Evolutionary conservation across 164 flowering plant species (phyloP), one percentile per base, ranked within the genome.

Genomic region (Akebia trifoliata): DNA sequence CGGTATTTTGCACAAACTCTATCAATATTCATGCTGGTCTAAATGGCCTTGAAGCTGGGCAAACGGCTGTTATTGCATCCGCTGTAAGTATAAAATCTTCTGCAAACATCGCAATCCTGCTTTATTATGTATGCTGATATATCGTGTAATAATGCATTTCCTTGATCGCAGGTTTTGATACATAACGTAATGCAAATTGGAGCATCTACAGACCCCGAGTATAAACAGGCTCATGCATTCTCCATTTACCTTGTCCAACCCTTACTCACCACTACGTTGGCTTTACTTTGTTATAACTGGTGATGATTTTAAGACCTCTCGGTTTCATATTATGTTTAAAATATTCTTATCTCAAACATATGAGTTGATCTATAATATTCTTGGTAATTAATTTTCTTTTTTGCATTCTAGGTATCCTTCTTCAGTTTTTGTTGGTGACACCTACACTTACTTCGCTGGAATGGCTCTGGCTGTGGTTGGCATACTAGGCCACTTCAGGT

Each of bases 11-110:
- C 80, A 94, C 99, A 68, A 94, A 94, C 61, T 87, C 96, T 7
- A 90, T 94, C 63, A 94, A 90, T 55, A 94, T 94, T 58, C 99
- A 94, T 74, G 99, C 97, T 70, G 99, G 99, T 43, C 11, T 94
- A 50, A 94, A 94, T 80, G 99, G 99, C 46, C 97, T 94, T 59
- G 99, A 94, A 85, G 96, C 80, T 70, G 99, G 99, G 69, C 99
- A 94, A 69, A 86, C 99, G 28, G 82, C 87, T 62, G 97, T 94
- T 30, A 86, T 83, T 63, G 76, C 99, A 63, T 77, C 72, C 64
- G 99, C 97, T 62, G 99, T 94, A 85, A 84, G 97, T 45, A 71
- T 48, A 30, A 57, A 46, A 15, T 21, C 46, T 62, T 46, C n/a
- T n/a, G n/a, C 4, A 60, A 15, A 45, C 25, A 2, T 42, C 45